Evolutionary conservation across 2,329 filamentous ascomycete species (phyloP), one percentile per base, ranked within the genome.

Genomic region (Hypoxylon sp.): DNA sequence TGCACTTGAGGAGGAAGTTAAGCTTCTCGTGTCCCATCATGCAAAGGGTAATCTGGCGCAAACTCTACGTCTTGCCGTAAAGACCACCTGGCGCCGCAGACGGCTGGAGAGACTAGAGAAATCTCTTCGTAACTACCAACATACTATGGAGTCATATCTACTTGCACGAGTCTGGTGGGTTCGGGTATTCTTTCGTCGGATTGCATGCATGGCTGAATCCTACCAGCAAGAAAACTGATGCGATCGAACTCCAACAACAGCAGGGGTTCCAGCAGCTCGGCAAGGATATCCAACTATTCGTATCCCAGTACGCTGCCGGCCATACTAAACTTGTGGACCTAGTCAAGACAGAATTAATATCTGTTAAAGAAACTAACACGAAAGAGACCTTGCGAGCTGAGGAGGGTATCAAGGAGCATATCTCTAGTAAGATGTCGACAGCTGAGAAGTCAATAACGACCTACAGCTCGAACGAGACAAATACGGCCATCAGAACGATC

Each of bases 51-150:
- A 50, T n/a, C 57, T 71, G 20, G 35, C 37, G 6, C 60, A 48
- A 17, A 66, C 65, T 2, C 25, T 69, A 2, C 25, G 33, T 11
- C 30, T 68, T 2, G 66, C 66, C 0, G 50, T 64, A 2, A 76
- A 74, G 53, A 70, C 61, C 0, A 64, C 30, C 2, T 75, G 75
- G 75, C 60, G 74, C n/a, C 74, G 69, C 37, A 31, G 55, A 2
- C 61, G 73, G 0, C 60, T 77, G n/a, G 56, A 72, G 0, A 63
- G 48, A 6, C 10, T 75, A 2, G 69, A 74, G 30, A 68, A 60
- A n/a, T 66, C 59, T 7, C 51, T 75, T 1, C 57, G 57, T 72
- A 5, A 71, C 4, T n/a, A 49, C 11, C 56, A 66, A 27, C 22
- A 31, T 2, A 22, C 48, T 7, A 49, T 69, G 54, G 65, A 69